Base-by-base conservation (phyloP, 768 basidiomycete genomes). In the Phlebiopsis flavidoalba region DNA sequence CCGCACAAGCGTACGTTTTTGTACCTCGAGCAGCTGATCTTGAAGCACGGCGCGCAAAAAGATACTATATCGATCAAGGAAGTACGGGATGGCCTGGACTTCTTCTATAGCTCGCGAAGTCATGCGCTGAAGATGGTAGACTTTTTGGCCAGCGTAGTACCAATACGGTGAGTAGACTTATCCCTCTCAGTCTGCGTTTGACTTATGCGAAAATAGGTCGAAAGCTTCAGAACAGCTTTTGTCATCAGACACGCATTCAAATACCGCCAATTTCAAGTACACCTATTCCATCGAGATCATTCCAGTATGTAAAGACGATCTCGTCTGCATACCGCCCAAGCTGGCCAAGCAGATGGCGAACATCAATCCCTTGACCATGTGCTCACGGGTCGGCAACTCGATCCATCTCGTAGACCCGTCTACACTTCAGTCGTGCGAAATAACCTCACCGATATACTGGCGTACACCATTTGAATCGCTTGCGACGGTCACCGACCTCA, bases 41-140 rank as follows among this genome's bases (percentile, higher is more conserved):
- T 98, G 69, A 98, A 95, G 73, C 94, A 98, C 69, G 88, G 88
- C 65, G 95, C 95, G 5, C 96, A 98, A 78, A 95, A 95, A 73
- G 95, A 98, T 61, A 98, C 96, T 4, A 89, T 97, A 22, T 88
- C 85, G 0, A 86, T 99, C 56, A 92, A 91, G 72, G 97, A 99
- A 73, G 93, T 89, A 60, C 83, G 84, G 63, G 97, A 98, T 70
- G 97, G 97, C 3, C 79, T 99, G 17, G 96, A 99, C 73, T 99
- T 99, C 74, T 98, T 98, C 75, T 99, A 96, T 75, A 85, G 90
- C 52, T 85, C 87, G 53, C 82, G 93, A 60, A 93, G 87, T 71
- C 93, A 95, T 69, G 96, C 95, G 0, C 80, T 95, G 68, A 96
- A 96, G 74, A 98, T 98, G 96, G 86, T 90, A 0, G 97, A 98